These are phyloP conservation scores for Cucumis cinereus DNA, from an alignment of 306 rosid species.

Conservation along the genomic window DNA sequence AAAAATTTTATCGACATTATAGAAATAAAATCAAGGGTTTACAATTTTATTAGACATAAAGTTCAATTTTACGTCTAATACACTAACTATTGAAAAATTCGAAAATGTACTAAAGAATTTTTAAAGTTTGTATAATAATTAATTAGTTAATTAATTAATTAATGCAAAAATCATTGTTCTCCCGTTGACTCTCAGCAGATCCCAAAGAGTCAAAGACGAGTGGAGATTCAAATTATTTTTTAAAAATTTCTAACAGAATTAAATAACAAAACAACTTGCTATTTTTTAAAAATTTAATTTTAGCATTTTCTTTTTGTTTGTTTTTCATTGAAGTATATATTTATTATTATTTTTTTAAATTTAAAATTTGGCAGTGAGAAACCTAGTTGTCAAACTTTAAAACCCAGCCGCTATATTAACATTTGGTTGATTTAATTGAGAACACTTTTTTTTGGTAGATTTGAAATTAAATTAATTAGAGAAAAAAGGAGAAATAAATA, in stretches of 20 bases:
- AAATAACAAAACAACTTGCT: neutral
- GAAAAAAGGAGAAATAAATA: neutral
- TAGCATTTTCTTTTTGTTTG: neutral
- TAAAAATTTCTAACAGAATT: neutral
- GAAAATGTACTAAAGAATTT: no score
- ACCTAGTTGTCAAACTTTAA: neutral
- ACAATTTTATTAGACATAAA: no score
- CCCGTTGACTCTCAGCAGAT: neutral
- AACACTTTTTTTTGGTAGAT: neutral
- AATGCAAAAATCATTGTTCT: neutral
- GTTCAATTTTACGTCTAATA: no score
- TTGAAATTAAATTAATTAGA: neutral
- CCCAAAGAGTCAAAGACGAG: neutral
- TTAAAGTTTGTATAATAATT: no score
- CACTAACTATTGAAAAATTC: no score
- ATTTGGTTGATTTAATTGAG: neutral
- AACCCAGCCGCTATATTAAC: neutral
- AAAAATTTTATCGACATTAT: no score
- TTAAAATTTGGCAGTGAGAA: neutral
- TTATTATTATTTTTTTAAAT: no score
- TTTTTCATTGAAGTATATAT: neutral
- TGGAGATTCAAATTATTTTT: neutral
- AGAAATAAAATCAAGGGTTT: no score
- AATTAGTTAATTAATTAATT: no score
- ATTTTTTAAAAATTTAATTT: neutral